Conservation (phyloP, 1,284 basidiomycete species). For the Fomitopsis betulina region DNA sequence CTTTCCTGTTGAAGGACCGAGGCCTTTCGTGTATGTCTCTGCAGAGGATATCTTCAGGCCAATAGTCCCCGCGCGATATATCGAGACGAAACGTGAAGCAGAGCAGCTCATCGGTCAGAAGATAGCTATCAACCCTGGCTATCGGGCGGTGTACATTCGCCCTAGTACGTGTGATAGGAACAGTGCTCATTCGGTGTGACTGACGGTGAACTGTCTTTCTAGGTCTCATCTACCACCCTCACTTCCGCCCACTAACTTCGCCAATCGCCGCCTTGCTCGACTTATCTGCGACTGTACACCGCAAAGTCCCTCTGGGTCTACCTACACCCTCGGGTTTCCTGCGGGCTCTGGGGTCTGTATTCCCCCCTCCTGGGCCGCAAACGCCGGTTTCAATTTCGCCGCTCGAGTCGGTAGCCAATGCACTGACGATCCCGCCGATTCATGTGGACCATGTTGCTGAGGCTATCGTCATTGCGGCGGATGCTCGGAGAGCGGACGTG, state of each 20-base stretch:
- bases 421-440: constrained; percentile 80
- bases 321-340: constrained; percentile 64
- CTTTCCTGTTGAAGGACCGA: constrained; percentile 31
- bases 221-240: constrained; percentile 96
- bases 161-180: constrained; percentile 59
- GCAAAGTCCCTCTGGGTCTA: constrained; percentile 46
- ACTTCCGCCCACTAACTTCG: constrained; percentile 84
- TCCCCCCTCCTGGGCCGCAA: constrained; percentile 25
- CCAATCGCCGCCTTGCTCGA: constrained; percentile 85
- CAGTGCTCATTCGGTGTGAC: constrained; percentile 7
- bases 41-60: constrained; percentile 93
- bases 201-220: constrained; percentile 6
- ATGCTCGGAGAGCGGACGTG: constrained; percentile 38
- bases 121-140: constrained; percentile 35
- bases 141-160: constrained; percentile 74
- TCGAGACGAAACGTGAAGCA: constrained; percentile 87
- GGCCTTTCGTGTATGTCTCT: constrained; percentile 90
- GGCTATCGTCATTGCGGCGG: constrained; percentile 61
- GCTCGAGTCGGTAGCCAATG: constrained; percentile 69
- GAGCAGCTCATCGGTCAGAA: constrained; percentile 64
- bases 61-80: constrained; percentile 80
- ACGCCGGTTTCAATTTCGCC: constrained; percentile 37
- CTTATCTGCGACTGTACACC: constrained; percentile 66
- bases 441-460: constrained; percentile 96
- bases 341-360: constrained; percentile 41